Base-by-base conservation (phyloP, 306 rosid species). In the Vachellia collinsii region DNA sequence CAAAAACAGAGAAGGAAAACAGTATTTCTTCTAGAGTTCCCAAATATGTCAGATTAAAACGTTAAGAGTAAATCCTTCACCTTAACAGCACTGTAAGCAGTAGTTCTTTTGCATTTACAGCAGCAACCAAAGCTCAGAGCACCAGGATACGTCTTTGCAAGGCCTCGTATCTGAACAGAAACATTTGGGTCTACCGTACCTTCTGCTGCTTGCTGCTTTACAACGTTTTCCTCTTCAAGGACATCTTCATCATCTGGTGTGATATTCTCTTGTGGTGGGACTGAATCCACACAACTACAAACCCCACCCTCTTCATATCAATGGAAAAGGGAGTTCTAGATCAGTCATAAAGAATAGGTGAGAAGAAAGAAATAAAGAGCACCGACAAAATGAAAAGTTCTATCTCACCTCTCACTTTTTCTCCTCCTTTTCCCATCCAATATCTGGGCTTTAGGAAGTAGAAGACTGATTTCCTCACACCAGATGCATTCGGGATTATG, bases 161-260 rank as follows among this genome's bases (percentile, higher is more conserved):
- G 93, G 82, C 97, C 97, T 61, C 88, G 88, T 78, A 93, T 83
- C 84, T 92, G 99, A 87, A 94, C 99, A 41, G 97, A 91, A 68
- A 92, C 78, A 75, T 89, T 87, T 65, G 83, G 42, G 36, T 88
- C 92, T 34, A 88, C 73, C 61, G 72, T 53, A 20, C 90, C 85
- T 75, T 90, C 88, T 13, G 37, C 70, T 58, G 72, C 61, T 84
- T 88, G 90, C 77, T 81, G 83, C 77, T 82, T 94, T 37, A 94
- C 97, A 23, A 69, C 37, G 78, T 80, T 91, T 90, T 91, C 97
- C 87, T 94, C 99, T 83, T 90, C 88, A 70, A 83, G 87, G 58
- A 94, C 99, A 87, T 94, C 98, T 77, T 89, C 92, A 86, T 94
- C 97, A 65, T 94, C 92, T 62, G 97, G 88, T 56, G 86, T 82